phyloP scores from a whole-genome alignment of 257 asterid genomes.

The Solanum boliviense region DNA sequence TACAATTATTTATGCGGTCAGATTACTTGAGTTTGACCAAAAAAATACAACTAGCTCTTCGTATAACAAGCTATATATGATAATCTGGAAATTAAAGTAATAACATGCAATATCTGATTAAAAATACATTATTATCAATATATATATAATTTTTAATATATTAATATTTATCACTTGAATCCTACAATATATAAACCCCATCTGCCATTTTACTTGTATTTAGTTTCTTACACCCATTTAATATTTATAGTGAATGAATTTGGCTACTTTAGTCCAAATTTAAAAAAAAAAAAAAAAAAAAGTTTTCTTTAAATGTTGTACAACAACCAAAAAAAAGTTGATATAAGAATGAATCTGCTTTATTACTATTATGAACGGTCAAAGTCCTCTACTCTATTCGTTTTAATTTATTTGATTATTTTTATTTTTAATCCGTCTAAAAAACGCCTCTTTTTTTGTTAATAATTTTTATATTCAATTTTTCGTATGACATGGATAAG shows the following conservation, averaged over 20 bases:
- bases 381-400: background rate
- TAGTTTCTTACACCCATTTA: background rate
- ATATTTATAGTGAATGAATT: background rate
- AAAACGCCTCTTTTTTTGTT: rapidly evolving
- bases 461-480: too few relatives aligned
- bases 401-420: too few relatives aligned
- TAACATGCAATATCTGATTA: background rate
- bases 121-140: background rate
- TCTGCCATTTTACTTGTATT: background rate
- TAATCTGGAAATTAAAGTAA: background rate
- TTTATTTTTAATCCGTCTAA: too few relatives aligned
- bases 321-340: background rate
- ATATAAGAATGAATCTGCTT: background rate
- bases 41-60: background rate
- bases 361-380: background rate
- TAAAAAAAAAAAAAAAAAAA: background rate
- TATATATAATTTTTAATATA: background rate
- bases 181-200: background rate
- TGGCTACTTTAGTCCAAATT: background rate
- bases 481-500: too few relatives aligned
- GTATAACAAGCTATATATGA: background rate
- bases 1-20: background rate
- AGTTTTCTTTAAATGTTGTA: background rate
- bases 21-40: background rate
- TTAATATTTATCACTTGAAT: background rate